Evolutionary conservation across 2,329 filamentous ascomycete species (phyloP).

Genomic region (Metarhizium guizhouense): DNA sequence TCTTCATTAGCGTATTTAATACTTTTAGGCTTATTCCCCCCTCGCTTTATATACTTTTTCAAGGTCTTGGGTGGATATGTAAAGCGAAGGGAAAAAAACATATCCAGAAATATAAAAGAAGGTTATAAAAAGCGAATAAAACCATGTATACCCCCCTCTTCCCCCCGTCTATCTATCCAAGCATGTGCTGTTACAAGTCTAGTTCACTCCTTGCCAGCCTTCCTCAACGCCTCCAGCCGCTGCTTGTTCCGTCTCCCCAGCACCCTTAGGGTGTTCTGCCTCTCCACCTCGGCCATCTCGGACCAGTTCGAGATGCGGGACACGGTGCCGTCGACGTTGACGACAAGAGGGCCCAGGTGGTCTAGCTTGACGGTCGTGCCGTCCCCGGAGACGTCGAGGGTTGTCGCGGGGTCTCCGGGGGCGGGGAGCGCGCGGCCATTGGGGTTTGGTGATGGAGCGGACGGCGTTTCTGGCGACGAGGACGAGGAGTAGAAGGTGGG

Average conservation of each 20-base stretch:
- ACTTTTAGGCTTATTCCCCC: too few relatives aligned
- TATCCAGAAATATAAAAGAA: too few relatives aligned
- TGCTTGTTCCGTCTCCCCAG: conserved; percentile 60
- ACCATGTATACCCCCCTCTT: too few relatives aligned
- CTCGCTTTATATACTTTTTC: too few relatives aligned
- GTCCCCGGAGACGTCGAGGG: conserved; percentile 23
- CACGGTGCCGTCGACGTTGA: conserved; percentile 63
- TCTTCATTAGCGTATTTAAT: too few relatives aligned
- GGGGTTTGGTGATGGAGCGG: conserved; percentile 1
- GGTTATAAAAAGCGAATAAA: too few relatives aligned
- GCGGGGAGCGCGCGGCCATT: conserved; percentile 16
- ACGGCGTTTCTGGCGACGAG: not conserved
- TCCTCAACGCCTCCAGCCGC: conserved; percentile 43
- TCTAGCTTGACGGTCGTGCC: conserved; percentile 47
- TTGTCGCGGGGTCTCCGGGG: conserved; percentile 12
- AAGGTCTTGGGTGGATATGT: too few relatives aligned
- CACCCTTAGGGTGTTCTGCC: conserved; percentile 55
- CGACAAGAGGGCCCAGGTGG: conserved; percentile 62
- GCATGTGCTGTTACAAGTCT: not conserved
- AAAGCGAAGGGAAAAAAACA: too few relatives aligned
- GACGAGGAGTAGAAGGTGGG: not conserved
- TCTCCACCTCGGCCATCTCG: conserved; percentile 61
- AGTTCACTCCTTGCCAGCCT: conserved; percentile 10
- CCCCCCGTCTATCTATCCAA: too few relatives aligned
- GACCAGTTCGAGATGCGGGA: conserved; percentile 66